Base-by-base conservation (phyloP, 1,284 basidiomycete species). In the Tylopilus sp. region DNA sequence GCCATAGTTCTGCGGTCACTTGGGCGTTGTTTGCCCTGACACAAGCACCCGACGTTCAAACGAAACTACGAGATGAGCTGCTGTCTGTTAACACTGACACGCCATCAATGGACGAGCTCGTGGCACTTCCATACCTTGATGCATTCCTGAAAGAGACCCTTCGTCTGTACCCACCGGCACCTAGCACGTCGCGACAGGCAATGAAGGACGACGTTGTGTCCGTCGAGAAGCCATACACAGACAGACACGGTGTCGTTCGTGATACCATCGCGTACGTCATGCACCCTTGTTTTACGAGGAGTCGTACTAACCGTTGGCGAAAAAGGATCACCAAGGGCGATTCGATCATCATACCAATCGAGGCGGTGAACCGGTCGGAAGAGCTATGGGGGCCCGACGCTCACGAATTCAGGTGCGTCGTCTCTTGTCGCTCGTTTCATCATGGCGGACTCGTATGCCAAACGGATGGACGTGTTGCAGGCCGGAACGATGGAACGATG, bases 1-100 rank as follows among this genome's bases (percentile, higher is more conserved):
- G n/a, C 7, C 12, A 40, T 12, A 75, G 80, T 39, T 79, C 78
- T 0, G 73, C 70, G 4, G 73, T 75, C 0, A 74, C 75, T 1
- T 85, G 82, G 82, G 79, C 80, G 0, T 69, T 93, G 0, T 86
- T 75, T 62, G 76, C 79, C 1, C 77, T 94, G 3, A 67, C 81
- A 0, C 71, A 74, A 35, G 55, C 79, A 44, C 77, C 74, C 0
- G 70, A 74, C 0, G 69, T 81, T 0, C 90, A 94, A 63, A 65
- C 59, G 11, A 82, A 80, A 55, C 76, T 95, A 1, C 79, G 89
- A 1, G 71, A 77, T 2, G 92, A 95, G 62, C 70, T 89, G 0
- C 59, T 72, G 6, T 58, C 66, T 0, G 60, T 81, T 7, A 59
- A 67, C 1, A 75, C 72, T 0, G 78, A 82, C 18, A 73, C 60